Percentiles rank a stretch among this genome's conserved stretches.
These are phyloP conservation scores for Talaromyces sp. DNA, from an alignment of 2,329 filamentous ascomycete genomes.

Conservation along the genomic window DNA sequence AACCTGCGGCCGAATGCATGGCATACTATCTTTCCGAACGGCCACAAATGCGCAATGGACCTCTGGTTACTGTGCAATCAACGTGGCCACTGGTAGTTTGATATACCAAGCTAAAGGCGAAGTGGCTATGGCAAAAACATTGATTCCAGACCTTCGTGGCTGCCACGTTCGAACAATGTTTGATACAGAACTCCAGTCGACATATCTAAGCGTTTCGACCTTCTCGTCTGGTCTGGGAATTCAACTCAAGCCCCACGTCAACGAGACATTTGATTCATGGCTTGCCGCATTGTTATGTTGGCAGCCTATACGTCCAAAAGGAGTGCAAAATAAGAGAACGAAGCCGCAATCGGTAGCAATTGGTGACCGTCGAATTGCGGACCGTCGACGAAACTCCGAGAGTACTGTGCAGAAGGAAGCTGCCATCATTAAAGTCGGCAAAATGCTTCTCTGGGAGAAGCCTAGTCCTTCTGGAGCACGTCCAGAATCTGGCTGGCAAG, in stretches of 20 bases:
- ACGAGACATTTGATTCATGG: conserved; percentile 52
- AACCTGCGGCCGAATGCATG: conserved; percentile 51
- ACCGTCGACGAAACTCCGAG: conserved; percentile 46
- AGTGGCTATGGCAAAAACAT: conserved; percentile 45
- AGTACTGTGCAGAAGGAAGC: conserved; percentile 60
- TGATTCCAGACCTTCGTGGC: conserved; percentile 49
- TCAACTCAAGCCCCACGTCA: conserved; percentile 48
- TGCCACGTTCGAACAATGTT: conserved; percentile 49
- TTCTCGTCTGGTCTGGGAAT: conserved; percentile 47
- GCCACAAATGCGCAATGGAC: conserved; percentile 44
- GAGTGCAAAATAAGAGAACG: conserved; percentile 49
- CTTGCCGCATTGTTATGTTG: conserved; percentile 50
- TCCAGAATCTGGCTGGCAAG: conserved; percentile 38
- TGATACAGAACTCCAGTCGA: conserved; percentile 44
- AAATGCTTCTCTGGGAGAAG: conserved; percentile 87
- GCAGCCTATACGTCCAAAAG: conserved; percentile 50
- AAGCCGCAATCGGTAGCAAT: conserved; percentile 47
- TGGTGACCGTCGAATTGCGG: conserved; percentile 40
- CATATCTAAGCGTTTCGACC: conserved; percentile 48
- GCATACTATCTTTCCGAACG: conserved; percentile 49
- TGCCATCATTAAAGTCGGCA: conserved; percentile 91
- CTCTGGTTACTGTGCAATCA: conserved; percentile 51
- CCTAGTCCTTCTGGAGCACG: conserved; percentile 46
- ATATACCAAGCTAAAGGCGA: conserved; percentile 52
- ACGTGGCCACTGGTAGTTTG: conserved; percentile 48